These are phyloP conservation scores for Pseudogymnoascus sp. DNA, from an alignment of 2,329 filamentous ascomycete genomes.

Conservation along the genomic window DNA sequence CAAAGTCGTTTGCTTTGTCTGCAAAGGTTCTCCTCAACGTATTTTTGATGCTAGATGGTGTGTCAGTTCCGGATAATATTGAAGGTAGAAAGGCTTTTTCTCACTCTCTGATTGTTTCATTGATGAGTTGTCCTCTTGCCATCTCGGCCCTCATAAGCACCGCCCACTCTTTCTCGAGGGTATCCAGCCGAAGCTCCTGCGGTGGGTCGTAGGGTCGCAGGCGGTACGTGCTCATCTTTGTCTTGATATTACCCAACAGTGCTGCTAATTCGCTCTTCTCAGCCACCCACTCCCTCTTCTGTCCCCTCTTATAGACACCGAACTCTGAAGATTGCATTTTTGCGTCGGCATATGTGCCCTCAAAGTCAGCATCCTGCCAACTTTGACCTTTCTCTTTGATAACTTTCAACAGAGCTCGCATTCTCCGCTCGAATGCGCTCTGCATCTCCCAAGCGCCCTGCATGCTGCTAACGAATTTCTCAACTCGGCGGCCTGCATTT, in stretches of 20 bases:
- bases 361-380: slow-evolving; percentile 77
- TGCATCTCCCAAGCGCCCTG: slow-evolving; percentile 99
- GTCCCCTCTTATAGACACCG: slow-evolving; percentile 78
- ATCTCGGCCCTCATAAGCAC: slow-evolving; percentile 76
- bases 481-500: slow-evolving; percentile 89
- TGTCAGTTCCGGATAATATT: slow-evolving; percentile 26
- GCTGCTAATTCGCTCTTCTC: slow-evolving; percentile 95
- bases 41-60: slow-evolving; percentile 71
- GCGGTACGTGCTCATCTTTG: slow-evolving; percentile 91
- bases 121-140: slow-evolving; percentile 84
- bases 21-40: slow-evolving; percentile 85
- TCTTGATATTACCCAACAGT: slow-evolving; percentile 95
- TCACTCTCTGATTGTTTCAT: slow-evolving; percentile 93
- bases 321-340: slow-evolving; percentile 80
- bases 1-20: slow-evolving; percentile 97
- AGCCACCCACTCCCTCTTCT: slow-evolving; percentile 92
- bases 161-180: slow-evolving; percentile 76
- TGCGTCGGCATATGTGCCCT: slow-evolving; percentile 86
- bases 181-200: slow-evolving; percentile 70
- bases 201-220: slow-evolving; percentile 88
- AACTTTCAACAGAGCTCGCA: slow-evolving; percentile 70
- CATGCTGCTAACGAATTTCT: slow-evolving; percentile 99
- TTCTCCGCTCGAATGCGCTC: slow-evolving; percentile 85
- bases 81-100: slow-evolving; percentile 26
- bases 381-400: slow-evolving; percentile 65